phyloP scores from a whole-genome alignment of 176 grass and related monocot genomes.

The Oryza coarctata region DNA sequence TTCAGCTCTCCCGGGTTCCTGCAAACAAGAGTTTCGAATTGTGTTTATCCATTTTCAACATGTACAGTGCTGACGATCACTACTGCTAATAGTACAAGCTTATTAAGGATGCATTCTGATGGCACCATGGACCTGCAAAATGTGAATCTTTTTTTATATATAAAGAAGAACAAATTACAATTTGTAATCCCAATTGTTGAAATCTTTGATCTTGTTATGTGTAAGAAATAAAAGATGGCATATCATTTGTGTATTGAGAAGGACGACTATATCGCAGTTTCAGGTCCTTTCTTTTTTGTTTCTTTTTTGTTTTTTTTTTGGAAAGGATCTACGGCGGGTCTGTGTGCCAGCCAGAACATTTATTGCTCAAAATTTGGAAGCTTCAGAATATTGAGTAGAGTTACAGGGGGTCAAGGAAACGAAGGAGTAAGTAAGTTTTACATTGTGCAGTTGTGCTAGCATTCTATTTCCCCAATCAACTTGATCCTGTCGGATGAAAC shows the following conservation, averaged over 20 bases:
- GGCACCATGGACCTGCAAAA: not conserved
- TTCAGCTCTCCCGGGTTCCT: constrained; percentile 67
- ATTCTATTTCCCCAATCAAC: no score
- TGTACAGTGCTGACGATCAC: not conserved
- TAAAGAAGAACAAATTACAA: not conserved
- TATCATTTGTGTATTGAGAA: not conserved
- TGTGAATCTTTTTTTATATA: not conserved
- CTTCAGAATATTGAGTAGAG: not conserved
- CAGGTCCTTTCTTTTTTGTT: no score
- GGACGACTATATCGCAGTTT: not conserved
- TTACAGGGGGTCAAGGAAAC: no score
- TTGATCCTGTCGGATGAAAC: no score
- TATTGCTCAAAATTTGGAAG: not conserved
- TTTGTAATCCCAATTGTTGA: not conserved
- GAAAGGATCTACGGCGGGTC: not conserved
- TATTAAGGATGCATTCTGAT: not conserved
- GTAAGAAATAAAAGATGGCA: not conserved
- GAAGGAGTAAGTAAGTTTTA: no score
- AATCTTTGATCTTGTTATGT: not conserved
- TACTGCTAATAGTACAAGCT: not conserved
- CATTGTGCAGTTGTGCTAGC: no score
- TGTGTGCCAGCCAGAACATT: not conserved
- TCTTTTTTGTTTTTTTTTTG: no score
- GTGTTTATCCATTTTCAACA: not conserved
- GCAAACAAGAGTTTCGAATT: not conserved